Evolutionary conservation across 78 protist genomes (phyloP).

Genomic region (Neovahlkampfia damariscottae): DNA sequence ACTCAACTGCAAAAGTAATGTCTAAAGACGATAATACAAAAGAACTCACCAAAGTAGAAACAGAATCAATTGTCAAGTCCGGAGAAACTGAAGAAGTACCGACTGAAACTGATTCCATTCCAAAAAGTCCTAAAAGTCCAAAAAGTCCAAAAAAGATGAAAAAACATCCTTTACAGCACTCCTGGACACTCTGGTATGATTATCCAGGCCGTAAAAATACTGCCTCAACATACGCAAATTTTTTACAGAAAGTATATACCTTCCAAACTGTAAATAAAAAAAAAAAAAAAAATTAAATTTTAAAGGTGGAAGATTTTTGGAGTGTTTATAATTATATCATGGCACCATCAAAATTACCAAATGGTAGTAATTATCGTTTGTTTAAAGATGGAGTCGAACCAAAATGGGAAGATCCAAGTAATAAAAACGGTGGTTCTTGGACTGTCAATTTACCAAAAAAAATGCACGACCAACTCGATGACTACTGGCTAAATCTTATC

Average conservation of each 20-base stretch:
- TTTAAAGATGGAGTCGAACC: constrained; percentile 36
- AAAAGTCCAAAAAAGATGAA: not conserved
- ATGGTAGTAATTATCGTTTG: constrained; percentile 30
- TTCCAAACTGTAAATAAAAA: constrained; percentile 25
- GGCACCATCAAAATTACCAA: constrained; percentile 13
- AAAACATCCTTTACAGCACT: constrained; percentile 55
- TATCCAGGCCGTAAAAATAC: constrained; percentile 43
- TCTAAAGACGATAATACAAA: too few relatives aligned
- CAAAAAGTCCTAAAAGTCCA: not conserved
- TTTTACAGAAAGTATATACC: constrained; percentile 35
- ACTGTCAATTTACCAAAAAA: not conserved
- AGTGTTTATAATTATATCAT: constrained; percentile 27
- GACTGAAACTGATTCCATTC: too few relatives aligned
- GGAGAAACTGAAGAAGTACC: too few relatives aligned
- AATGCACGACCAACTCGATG: too few relatives aligned
- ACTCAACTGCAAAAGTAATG: too few relatives aligned
- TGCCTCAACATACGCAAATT: constrained; percentile 20
- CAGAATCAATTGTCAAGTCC: too few relatives aligned
- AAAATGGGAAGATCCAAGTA: constrained; percentile 34
- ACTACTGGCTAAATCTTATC: too few relatives aligned
- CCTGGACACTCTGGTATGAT: constrained; percentile 76
- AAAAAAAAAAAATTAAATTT: not conserved
- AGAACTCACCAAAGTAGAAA: too few relatives aligned
- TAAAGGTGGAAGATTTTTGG: too few relatives aligned
- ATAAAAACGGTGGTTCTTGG: constrained; percentile 39